Evolutionary conservation across 257 asterid species (phyloP).

Genomic region (Thymus quinquecostatus): DNA sequence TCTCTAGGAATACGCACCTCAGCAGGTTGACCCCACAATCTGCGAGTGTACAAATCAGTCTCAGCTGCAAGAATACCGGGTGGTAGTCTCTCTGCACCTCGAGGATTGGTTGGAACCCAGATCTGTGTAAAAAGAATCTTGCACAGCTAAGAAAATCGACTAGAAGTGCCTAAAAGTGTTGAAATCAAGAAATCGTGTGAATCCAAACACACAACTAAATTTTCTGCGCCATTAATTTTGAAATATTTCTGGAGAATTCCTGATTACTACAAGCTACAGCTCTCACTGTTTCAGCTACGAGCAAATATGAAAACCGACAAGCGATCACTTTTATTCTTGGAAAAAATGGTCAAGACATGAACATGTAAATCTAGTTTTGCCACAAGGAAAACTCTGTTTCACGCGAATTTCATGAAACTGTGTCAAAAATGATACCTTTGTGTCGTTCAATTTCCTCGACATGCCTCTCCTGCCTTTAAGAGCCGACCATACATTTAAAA

Average conservation of each 20-base stretch:
- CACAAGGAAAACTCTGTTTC: too few species aligned
- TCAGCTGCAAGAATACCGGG: conserved; percentile 64
- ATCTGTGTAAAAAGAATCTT: conserved; percentile 49
- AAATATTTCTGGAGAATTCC: conserved; percentile 4
- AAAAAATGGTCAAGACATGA: background rate
- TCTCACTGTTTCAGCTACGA: background rate
- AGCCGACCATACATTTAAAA: conserved; percentile 78
- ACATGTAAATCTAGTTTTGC: background rate
- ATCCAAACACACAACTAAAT: background rate
- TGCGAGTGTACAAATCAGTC: conserved; percentile 73
- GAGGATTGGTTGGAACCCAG: conserved; percentile 84
- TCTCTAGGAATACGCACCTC: conserved; percentile 57
- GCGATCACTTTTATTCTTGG: background rate
- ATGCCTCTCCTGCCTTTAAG: conserved; percentile 56
- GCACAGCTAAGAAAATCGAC: conserved; percentile 14
- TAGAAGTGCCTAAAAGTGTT: background rate
- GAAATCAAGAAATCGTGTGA: conserved; percentile 11
- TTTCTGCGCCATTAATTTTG: background rate
- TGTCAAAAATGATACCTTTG: conserved; percentile 44
- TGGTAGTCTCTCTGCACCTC: conserved; percentile 87
- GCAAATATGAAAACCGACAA: background rate
- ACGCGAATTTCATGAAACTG: background rate
- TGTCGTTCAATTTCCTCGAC: conserved; percentile 42
- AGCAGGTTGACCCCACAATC: conserved; percentile 82
- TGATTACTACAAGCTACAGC: conserved; percentile 3